Conservation (phyloP, 192 early-diverging fungal species). For the Coemansia sp. region DNA sequence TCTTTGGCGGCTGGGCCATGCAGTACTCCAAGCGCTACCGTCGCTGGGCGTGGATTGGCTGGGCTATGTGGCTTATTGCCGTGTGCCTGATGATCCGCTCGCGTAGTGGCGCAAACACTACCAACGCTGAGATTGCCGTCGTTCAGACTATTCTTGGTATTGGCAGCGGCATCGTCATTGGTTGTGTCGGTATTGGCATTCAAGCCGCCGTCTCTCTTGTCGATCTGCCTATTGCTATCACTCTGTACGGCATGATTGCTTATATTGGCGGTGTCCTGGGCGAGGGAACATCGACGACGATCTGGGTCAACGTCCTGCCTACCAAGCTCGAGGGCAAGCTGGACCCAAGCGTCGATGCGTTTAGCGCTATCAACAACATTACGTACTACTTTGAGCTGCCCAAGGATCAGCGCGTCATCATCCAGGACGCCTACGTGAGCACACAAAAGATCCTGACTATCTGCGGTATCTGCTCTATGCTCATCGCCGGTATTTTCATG, state of each 20-base stretch:
- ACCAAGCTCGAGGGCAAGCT: conserved; percentile 29
- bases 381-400: conserved; percentile 51
- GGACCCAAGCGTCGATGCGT: conserved; percentile 28
- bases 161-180: conserved; percentile 48
- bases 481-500: conserved; percentile 44
- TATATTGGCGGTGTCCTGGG: conserved; percentile 52
- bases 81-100: conserved; percentile 55
- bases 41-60: conserved; percentile 49
- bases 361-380: conserved; percentile 48
- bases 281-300: conserved; percentile 45
- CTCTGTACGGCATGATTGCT: conserved; percentile 50
- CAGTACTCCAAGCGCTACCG: conserved; percentile 46
- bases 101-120: conserved; percentile 22
- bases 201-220: conserved; percentile 38
- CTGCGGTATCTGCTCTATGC: conserved; percentile 50
- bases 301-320: conserved; percentile 53
- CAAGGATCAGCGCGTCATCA: conserved; percentile 48
- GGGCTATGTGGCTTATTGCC: conserved; percentile 41
- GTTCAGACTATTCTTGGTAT: conserved; percentile 42
- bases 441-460: conserved; percentile 50
- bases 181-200: conserved; percentile 49
- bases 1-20: conserved; percentile 54
- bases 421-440: conserved; percentile 42
- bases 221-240: conserved; percentile 50
- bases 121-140: conserved; percentile 48